Conservation (phyloP, 163 green algal species). For the Trebouxiophyceae sp. region DNA sequence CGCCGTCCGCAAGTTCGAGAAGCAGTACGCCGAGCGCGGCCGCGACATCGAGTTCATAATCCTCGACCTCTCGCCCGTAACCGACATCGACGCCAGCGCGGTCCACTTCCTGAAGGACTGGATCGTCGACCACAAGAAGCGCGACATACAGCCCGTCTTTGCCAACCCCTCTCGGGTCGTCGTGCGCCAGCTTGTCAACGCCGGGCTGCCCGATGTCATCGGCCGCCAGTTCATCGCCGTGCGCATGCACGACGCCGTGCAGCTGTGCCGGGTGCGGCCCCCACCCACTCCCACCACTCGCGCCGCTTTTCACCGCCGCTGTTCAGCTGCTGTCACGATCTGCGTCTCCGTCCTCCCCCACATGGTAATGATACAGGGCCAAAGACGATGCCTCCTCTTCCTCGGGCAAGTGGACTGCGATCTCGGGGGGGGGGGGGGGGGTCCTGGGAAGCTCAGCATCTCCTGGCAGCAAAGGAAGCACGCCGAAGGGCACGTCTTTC, state of each 20-base stretch:
- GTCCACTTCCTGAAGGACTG: slow-evolving; percentile 26
- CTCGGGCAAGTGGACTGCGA: too few relatives aligned
- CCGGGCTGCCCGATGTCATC: slow-evolving; percentile 7
- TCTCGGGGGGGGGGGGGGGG: too few relatives aligned
- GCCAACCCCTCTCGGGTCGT: slow-evolving; percentile 57
- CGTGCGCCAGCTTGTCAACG: slow-evolving; percentile 37
- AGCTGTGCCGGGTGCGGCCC: slow-evolving; percentile 14
- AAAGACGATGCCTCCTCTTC: too few relatives aligned
- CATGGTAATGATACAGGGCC: too few relatives aligned
- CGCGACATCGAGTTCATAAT: slow-evolving; percentile 37
- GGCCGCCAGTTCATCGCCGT: slow-evolving; percentile 49
- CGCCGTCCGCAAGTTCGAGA: slow-evolving; percentile 24
- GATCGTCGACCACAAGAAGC: slow-evolving; percentile 16
- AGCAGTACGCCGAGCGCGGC: neutral
- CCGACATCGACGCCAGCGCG: slow-evolving; percentile 46
- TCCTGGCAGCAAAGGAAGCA: too few relatives aligned
- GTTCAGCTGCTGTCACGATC: too few relatives aligned
- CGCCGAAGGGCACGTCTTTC: too few relatives aligned
- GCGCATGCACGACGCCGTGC: slow-evolving; percentile 45
- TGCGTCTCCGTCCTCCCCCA: too few relatives aligned
- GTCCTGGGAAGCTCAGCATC: too few relatives aligned
- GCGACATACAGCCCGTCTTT: slow-evolving; percentile 48
- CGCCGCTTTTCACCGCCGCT: too few relatives aligned
- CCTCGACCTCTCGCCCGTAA: slow-evolving; percentile 48
- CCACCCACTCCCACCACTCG: too few relatives aligned